Evolutionary conservation across 768 basidiomycete genomes (phyloP), one percentile per base, ranked within the genome.

Genomic region (Termitomyces sp.): DNA sequence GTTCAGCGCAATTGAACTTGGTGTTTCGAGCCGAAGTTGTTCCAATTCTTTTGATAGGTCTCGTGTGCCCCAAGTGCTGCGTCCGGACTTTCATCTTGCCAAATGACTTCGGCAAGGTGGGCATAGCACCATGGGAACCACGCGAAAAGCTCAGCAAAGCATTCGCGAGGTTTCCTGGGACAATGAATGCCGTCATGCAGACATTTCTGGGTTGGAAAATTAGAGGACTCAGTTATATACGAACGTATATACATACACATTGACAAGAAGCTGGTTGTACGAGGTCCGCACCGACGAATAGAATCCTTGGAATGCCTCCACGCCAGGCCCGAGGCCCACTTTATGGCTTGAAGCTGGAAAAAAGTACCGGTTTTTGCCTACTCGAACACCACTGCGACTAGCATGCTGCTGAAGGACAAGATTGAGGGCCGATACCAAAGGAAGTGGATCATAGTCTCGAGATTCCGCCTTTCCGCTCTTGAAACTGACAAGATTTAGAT

Each of bases 121-220:
- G 76, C 73, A 79, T 71, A 12, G 69, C 73, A 0, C 78, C 82
- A 2, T 64, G 61, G 0, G 81, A 77, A 19, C 69, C 65, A 4
- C 59, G 60, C 5, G 67, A 55, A 59, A 88, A 89, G 2, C 72
- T 76, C 8, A 71, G 19, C 46, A 91, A 73, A 3, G 81, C 79
- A 0, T 86, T 72, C 0, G 82, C 83, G 9, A 92, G 74, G 58
- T 85, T 88, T 0, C 86, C 83, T 0, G 80, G 80, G 11, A 75
- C 71, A 35, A 82, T 71, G 59, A 84, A 84, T 0, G 82, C 81
- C 3, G 79, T 76, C 72, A 79, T 79, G 62, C 80, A 81, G 19
- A 79, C 77, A 59, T 83, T 82, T 4, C 78, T 80, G 51, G 23
- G n/a, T n/a, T n/a, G 16, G 27, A 23, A 23, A 23, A 44, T 34